Evolutionary conservation across 2,329 filamentous ascomycete genomes (phyloP), one percentile per base, ranked within the genome.

Genomic region (Penicillium capsulatum): DNA sequence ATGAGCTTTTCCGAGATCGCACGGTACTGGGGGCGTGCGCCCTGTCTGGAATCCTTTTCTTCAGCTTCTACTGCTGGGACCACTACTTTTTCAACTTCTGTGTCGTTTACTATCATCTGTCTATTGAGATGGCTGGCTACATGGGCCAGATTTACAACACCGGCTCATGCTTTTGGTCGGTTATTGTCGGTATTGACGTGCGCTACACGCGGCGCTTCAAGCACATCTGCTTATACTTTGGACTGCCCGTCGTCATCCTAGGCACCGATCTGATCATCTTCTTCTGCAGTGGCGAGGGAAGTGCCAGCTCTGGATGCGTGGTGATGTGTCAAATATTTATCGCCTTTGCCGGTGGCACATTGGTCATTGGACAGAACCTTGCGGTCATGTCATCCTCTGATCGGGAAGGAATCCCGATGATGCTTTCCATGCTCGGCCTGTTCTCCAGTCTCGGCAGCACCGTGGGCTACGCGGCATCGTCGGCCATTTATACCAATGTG

Each of bases 291-390:
- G 66, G 72, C 2, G 60, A 69, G 30, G n/a, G n/a, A n/a, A n/a
- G n/a, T n/a, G 59, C 66, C 7, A 60, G 67, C 27, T 67, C 77
- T 15, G 64, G 69, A 17, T 76, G 71, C 57, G 55, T 78, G 8
- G 60, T 77, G 40, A 72, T 76, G 68, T 74, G 71, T 37, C 74
- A 78, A 53, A 70, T 78, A 42, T 69, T 78, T 50, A 73, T 77
- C 35, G 73, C 75, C 14, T 65, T 76, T 41, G 67, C 68, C 5
- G 75, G 74, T 14, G 71, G 70, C 37, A 73, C 72, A 20, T 64
- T 79, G 10, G 70, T 79, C 32, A 69, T 79, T 45, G 68, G 70
- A 37, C 65, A 75, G 47, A 71, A 82, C 44, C 73, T 82, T 47
- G 75, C 77, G 4, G 72, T 80, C 24, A 75, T 81, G 59, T 68